A percentile compares a stretch with the other conserved stretches of the same genome.
Evolutionary conservation across 192 early-diverging fungal genomes (phyloP).

Genomic region (Coemansia sp.): DNA sequence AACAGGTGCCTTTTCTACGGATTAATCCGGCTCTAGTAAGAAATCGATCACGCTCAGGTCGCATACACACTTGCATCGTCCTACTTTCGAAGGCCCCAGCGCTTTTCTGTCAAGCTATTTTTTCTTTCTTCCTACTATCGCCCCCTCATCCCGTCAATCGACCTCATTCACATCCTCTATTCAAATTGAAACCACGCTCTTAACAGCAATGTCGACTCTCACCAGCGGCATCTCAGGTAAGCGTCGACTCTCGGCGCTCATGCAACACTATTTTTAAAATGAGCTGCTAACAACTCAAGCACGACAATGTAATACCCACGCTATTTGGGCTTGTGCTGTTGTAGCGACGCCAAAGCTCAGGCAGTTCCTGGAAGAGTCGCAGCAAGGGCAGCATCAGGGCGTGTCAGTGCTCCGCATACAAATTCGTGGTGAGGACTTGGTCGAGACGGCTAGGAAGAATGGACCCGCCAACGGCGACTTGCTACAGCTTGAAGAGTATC

Average conservation of each 20-base stretch:
- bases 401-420: slow-evolving; percentile 42
- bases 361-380: slow-evolving; percentile 45
- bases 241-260: slow-evolving; percentile 3
- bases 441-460: slow-evolving; percentile 36
- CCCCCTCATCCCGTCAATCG: neutral
- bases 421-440: slow-evolving; percentile 44
- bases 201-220: slow-evolving; percentile 20
- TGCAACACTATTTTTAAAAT: neutral
- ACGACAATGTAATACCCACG: neutral
- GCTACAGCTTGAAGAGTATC: slow-evolving; percentile 34
- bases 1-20: neutral
- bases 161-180: neutral
- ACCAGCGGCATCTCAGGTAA: slow-evolving; percentile 35
- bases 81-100: neutral
- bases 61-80: neutral
- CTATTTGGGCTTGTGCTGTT: neutral
- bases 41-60: neutral
- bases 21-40: neutral
- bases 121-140: neutral
- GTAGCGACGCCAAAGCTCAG: slow-evolving; percentile 46
- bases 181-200: neutral
- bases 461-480: slow-evolving; percentile 45
- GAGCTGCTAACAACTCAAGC: neutral
- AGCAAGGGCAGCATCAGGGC: slow-evolving; percentile 29
- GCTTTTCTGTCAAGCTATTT: no score